Evolutionary conservation across 495 filamentous ascomycete genomes (phyloP).

Genomic region (Podospora conica): DNA sequence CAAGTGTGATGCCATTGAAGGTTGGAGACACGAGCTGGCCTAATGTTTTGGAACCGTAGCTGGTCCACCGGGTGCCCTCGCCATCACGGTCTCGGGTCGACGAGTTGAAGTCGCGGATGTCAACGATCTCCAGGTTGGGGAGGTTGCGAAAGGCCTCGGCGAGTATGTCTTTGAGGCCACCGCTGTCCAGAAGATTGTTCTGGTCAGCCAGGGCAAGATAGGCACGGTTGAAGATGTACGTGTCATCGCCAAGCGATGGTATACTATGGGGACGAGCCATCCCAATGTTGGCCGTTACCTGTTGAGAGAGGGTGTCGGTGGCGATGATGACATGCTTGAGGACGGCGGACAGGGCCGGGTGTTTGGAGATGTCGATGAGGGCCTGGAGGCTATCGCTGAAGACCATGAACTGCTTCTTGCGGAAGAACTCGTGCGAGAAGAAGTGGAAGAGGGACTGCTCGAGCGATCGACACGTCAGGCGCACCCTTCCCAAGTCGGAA

Average conservation of each 20-base stretch:
- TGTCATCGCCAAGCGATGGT: too few species aligned
- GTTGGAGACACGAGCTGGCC: too few species aligned
- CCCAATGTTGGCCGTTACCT: too few species aligned
- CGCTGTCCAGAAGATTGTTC: slow-evolving; percentile 30
- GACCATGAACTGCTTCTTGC: slow-evolving; percentile 51
- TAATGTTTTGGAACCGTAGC: slow-evolving; percentile 34
- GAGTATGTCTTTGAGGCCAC: slow-evolving; percentile 41
- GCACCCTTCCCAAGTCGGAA: slow-evolving; percentile 39
- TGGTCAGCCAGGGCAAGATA: slow-evolving; percentile 19
- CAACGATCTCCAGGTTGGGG: slow-evolving; percentile 40
- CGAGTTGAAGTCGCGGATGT: slow-evolving; percentile 45
- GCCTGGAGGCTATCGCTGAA: slow-evolving; percentile 41
- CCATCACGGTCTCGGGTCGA: slow-evolving; percentile 28
- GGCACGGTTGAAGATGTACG: not conserved
- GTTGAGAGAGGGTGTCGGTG: slow-evolving; percentile 24
- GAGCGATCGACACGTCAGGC: slow-evolving; percentile 40
- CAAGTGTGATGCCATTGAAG: not conserved
- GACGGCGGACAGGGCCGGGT: slow-evolving; percentile 32
- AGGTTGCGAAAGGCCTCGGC: slow-evolving; percentile 45
- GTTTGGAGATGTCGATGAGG: slow-evolving; percentile 48
- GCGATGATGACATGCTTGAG: slow-evolving; percentile 46
- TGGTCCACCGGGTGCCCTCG: slow-evolving; percentile 17
- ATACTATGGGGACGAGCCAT: too few species aligned
- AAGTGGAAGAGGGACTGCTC: slow-evolving; percentile 37
- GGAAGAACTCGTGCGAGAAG: slow-evolving; percentile 51